Evolutionary conservation across 768 basidiomycete species (phyloP), one percentile per base, ranked within the genome.

Genomic region (Boletus vermiculosoides): DNA sequence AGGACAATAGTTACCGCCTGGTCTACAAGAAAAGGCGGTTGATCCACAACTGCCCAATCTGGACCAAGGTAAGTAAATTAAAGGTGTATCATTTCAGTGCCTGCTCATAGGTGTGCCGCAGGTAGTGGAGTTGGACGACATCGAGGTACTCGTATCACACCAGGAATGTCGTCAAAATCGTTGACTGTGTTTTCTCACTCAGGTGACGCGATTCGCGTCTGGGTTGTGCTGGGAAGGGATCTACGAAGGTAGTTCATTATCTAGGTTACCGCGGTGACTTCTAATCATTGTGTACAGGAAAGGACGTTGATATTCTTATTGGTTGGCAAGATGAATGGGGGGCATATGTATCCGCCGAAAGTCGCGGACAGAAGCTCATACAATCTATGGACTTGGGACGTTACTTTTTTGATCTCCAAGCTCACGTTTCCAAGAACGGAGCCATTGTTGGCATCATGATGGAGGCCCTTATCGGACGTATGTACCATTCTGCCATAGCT

Each of bases 111-210:
- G 9, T 49, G 15, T 45, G 18, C 10, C 15, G 20, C 48, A 71
- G 72, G 68, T 68, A 11, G 66, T 71, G 45, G 69, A 73, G 31
- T 18, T 71, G 41, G 59, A 63, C 44, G 68, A 72, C 44, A 73
- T 73, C 5, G 72, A 71, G 59, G 68, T 71, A 49, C 34, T 34
- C 52, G 28, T 23, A 31, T 47, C 20, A 2, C 37, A 9, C 34
- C 20, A 10, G 9, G 7, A 16, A 28, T 4, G 16, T n/a, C 8
- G 25, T 30, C 34, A 11, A 37, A 52, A n/a, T 34, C 18, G 28
- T 50, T 51, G 23, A 63, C 16, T n/a, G 5, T 12, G 7, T 18
- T 58, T 41, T n/a, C 5, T 40, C n/a, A 4, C 44, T 6, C 10
- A 71, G 69, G 4, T 73, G 37, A 70, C 70, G 12, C 68, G 70